Conservation (phyloP, 1,139 yeast genomes). For the Fermentozyma sake region DNA sequence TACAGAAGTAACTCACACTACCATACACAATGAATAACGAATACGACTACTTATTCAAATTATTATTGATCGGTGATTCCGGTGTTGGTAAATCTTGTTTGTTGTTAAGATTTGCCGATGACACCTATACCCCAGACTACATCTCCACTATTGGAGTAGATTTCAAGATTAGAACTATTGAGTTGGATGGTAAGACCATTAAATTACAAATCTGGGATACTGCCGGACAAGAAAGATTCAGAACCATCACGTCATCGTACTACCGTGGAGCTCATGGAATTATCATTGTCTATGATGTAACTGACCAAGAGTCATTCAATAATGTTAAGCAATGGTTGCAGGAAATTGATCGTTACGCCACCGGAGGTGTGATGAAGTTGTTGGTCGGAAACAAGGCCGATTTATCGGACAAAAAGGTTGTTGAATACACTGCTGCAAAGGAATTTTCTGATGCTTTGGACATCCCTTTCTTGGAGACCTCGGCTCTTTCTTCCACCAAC, state of each 20-base stretch:
- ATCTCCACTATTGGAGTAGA: slow-evolving; percentile 98
- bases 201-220: slow-evolving; percentile 99
- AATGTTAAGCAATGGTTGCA: slow-evolving; percentile 98
- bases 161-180: slow-evolving; percentile 95
- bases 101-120: slow-evolving; percentile 92
- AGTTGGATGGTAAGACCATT: slow-evolving; percentile 93
- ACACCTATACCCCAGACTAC: slow-evolving; percentile 94
- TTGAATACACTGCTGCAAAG: slow-evolving; percentile 93
- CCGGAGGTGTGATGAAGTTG: slow-evolving; percentile 94
- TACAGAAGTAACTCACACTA: background rate
- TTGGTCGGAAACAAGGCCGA: slow-evolving; percentile 97
- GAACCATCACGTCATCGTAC: slow-evolving; percentile 96
- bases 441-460: slow-evolving; percentile 97
- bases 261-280: slow-evolving; percentile 99
- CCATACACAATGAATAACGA: slow-evolving; percentile 66
- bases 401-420: slow-evolving; percentile 88
- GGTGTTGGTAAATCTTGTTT: slow-evolving; percentile 98
- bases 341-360: slow-evolving; percentile 97
- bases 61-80: slow-evolving; percentile 92
- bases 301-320: slow-evolving; percentile 96
- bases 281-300: slow-evolving; percentile 95
- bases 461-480: slow-evolving; percentile 93
- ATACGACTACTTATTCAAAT: slow-evolving; percentile 95
- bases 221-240: slow-evolving; percentile 97
- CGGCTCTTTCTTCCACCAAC: slow-evolving; percentile 91